Base-by-base conservation (phyloP, 164 flowering plant species). In the Pachysandra terminalis region DNA sequence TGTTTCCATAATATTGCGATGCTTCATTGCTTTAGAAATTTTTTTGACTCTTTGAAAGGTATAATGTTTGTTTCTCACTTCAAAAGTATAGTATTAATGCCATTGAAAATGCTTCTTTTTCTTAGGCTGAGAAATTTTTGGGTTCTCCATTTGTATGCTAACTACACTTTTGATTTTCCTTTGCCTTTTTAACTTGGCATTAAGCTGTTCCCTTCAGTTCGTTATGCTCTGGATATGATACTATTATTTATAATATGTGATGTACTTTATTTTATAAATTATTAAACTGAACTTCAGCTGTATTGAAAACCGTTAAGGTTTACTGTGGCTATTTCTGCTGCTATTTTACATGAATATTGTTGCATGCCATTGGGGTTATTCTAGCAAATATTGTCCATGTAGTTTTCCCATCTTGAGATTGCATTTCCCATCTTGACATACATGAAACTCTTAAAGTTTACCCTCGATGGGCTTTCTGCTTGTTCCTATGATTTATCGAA, bases 21-120 rank as follows among this genome's bases (percentile, higher is more conserved):
- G 24, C 63, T 24, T 56, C 78, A 81, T 72, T 79, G 75, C 64
- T 76, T 82, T 57, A 61, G 79, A 15, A 77, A 74, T 24, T 83
- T 72, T 52, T 77, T 53, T 76, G 88, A 83, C 77, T 83, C 85
- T 63, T 41, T 86, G 45, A 92, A 87, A 80, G 99, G 99, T 95
- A 79, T 32, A 73, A 4, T 67, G 60, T 19, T 48, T 26, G 21
- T 26, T 28, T 26, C 52, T 28, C 17, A 48, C 21, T 32, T 51
- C 53, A 23, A 17, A 40, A 24, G 3, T 32, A 32, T 32, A 32
- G 37, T 21, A 45, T 22, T 41, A 63, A 66, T 56, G 40, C 19
- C 15, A 45, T 45, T 15, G 21, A 26, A 24, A 35, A 15, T 54
- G 40, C 35, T 35, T 49, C 59, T 27, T 22, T 60, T 15, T 37